Conservation (phyloP, 2,329 filamentous ascomycete species). For the Epichloe sibirici region DNA sequence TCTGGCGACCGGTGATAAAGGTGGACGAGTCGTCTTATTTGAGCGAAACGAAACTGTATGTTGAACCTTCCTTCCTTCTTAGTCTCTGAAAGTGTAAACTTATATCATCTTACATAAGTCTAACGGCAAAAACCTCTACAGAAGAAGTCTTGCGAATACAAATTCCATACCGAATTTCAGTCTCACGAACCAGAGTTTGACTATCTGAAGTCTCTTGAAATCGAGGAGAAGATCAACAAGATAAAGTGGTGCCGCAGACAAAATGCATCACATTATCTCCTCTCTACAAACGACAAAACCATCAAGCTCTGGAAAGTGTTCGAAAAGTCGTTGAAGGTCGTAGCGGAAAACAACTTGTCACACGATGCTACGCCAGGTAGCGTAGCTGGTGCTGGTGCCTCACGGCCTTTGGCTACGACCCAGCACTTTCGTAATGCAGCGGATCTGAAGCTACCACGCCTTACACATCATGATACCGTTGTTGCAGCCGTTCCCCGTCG, state of each 20-base stretch:
- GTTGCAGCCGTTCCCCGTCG: conserved; percentile 91
- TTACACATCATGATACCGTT: conserved; percentile 97
- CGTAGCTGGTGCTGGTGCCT: conserved; percentile 61
- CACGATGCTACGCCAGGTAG: conserved; percentile 76
- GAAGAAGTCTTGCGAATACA: conserved; percentile 99
- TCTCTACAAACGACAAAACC: conserved; percentile 98
- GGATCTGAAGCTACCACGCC: conserved; percentile 83
- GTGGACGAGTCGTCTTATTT: conserved; percentile 73
- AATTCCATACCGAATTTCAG: conserved; percentile 99
- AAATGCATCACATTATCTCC: conserved; percentile 94
- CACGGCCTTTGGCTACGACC: conserved; percentile 54
- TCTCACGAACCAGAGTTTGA: conserved; percentile 99
- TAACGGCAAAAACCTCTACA: conserved; percentile 24
- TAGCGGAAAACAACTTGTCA: conserved; percentile 96
- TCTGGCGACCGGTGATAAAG: conserved; percentile 81
- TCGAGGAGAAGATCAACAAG: conserved; percentile 99
- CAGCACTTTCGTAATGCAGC: conserved; percentile 67
- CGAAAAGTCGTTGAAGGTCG: conserved; percentile 97
- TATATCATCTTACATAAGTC: conserved; percentile 6
- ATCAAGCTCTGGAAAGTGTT: conserved; percentile 99
- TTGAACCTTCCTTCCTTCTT: conserved; percentile 2
- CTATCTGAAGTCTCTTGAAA: conserved; percentile 97
- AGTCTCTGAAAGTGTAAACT: neutral
- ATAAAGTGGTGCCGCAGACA: conserved; percentile 99
- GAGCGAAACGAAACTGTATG: conserved; percentile 91